Conservation (phyloP, 805 yeast species). For the Ogataea paradorogensis region DNA sequence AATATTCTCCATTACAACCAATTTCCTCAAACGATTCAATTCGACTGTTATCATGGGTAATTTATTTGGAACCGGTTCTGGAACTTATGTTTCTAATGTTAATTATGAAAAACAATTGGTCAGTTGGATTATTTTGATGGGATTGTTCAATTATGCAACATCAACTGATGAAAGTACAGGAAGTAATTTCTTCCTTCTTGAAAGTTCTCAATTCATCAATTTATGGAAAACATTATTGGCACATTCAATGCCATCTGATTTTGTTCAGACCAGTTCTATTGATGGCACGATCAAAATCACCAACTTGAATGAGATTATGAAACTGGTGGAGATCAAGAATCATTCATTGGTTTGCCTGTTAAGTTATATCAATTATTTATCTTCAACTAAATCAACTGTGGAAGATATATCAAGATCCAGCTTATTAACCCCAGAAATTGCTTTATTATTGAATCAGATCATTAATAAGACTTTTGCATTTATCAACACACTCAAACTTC, state of each 20-base stretch:
- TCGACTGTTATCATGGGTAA: conserved; percentile 35
- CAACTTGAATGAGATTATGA: conserved; percentile 33
- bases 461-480: conserved; percentile 32
- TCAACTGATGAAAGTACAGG: conserved; percentile 35
- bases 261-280: conserved; percentile 33
- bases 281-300: conserved; percentile 33
- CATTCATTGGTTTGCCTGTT: conserved; percentile 57
- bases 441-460: conserved; percentile 30
- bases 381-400: conserved; percentile 42
- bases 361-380: conserved; percentile 48
- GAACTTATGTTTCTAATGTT: conserved; percentile 28
- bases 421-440: conserved; percentile 33
- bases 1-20: conserved; percentile 29
- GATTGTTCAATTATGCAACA: conserved; percentile 53
- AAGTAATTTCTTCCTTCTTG: conserved; percentile 49
- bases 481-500: conserved; percentile 25
- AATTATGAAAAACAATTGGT: conserved; percentile 39
- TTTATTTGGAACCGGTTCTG: conserved; percentile 30
- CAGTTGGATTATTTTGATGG: conserved; percentile 63
- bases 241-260: conserved; percentile 43
- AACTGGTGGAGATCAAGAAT: conserved; percentile 49
- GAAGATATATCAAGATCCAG: conserved; percentile 24
- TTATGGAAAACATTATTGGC: conserved; percentile 63
- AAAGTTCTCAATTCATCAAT: conserved; percentile 54
- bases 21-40: conserved; percentile 33